Base-by-base conservation (phyloP, 2,329 filamentous ascomycete species). In the Trichoderma aggressivum region DNA sequence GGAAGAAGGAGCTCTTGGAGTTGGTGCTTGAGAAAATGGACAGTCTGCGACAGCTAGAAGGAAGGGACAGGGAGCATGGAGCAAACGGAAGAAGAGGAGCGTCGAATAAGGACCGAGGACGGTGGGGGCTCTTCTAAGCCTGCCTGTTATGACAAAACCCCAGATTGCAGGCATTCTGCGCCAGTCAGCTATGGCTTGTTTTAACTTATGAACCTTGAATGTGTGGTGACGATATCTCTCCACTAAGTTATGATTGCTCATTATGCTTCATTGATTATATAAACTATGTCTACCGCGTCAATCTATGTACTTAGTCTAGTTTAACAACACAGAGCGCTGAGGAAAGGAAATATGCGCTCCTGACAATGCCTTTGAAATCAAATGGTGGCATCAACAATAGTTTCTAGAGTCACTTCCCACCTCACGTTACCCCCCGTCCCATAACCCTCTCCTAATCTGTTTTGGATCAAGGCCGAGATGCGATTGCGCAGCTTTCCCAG, bases 1-100 rank as follows among this genome's bases (percentile, higher is more conserved):
- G 91, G 73, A 88, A 94, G 74, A 99, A 99, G 82, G 94, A 98
- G 77, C 86, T 98, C 72, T 87, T 99, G 5, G 95, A 99, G 83
- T 85, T 98, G 70, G 96, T 97, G 6, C 85, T 99, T 34, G 92
- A 94, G 79, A 98, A 99, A 86, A 98, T 99, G 89, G 94, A 98
- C 80, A 92, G 93, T 71, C 82, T 99, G 76, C 87, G 93, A 72
- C 91, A 94, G 77, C 84, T 99, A 10, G 94, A 98, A 77, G 91
- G 91, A 11, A 85, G 91, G 68, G 91, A 91, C 74, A 89, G 90
- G 77, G 85, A 89, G 34, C 83, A 84, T 24, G 73, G 71, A 10
- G 34, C 71, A 10, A 67, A 61, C 18, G 70, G 73, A 36, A 74
- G 75, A 36, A 73, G 76, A 77, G 67, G 74, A 62, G 77, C 79